Base-by-base conservation (phyloP, 106 monocot genomes). In the Ottelia alismoides region DNA sequence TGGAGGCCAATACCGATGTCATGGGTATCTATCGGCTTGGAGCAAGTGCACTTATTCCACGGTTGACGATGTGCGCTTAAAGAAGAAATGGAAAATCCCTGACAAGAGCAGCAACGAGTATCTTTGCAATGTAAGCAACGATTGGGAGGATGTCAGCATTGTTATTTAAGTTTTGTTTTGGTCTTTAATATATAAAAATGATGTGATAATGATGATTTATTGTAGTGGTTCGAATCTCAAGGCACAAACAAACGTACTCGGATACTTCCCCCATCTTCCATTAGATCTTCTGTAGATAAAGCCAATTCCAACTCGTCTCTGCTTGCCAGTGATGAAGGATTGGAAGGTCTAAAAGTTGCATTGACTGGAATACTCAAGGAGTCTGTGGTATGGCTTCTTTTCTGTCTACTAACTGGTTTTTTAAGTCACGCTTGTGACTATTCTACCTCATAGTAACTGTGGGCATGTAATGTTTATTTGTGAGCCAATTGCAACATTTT, bases 221-320 rank as follows among this genome's bases (percentile, higher is more conserved):
- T 74, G 55, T 82, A 98, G 98, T 98, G 98, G 98, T 98, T 79
- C 67, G 83, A 90, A 61, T 79, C 89, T 53, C 89, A 90, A 48
- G 79, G 77, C 57, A 70, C 35, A 2, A 85, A 85, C 45, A 90
- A 85, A 58, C 85, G 82, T 55, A 45, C 17, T 3, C 70, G 98
- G 27, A 51, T 90, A 53, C 84, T 96, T 48, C 98, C 89, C 57
- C 62, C 62, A 56, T 61, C 72, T 57, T 63, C 81, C 55, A 56
- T 25, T 61, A 90, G 72, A 49, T 22, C 68, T 56, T 28, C 45
- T 25, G 19, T 45, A 54, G 54, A 30, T 16, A 58, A 52, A 60
- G 35, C 43, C 22, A 20, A 61, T 27, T 19, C 40, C 6, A 65
- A 31, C 20, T 54, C 27, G 26, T 69, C 75, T 45, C 65, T 60